phyloP scores from a whole-genome alignment of 139 green algal species.

The Chlorella sp. region DNA sequence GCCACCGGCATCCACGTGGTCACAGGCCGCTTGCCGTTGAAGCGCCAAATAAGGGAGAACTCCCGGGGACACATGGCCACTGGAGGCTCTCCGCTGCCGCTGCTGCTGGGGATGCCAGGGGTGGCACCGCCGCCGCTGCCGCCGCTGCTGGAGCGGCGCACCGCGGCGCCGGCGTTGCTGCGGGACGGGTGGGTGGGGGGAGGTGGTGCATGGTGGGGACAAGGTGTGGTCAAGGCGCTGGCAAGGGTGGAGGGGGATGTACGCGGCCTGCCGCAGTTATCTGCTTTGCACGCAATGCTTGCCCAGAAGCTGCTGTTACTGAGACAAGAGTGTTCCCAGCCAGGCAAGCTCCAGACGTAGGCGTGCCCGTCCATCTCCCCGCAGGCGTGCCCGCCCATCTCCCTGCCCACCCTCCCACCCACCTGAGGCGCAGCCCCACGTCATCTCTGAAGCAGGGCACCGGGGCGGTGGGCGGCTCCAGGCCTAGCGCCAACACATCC shows the following conservation, averaged over 20 bases:
- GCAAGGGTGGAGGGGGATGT: no score
- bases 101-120: neutral
- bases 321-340: no score
- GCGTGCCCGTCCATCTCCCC: neutral
- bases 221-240: no score
- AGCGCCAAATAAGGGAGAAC: constrained; percentile 81
- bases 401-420: neutral
- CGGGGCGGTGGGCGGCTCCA: constrained; percentile 68
- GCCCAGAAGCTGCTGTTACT: no score
- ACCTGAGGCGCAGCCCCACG: constrained; percentile 29
- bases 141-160: no score
- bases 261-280: no score
- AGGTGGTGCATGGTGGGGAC: neutral
- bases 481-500: constrained; percentile 72
- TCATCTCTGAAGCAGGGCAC: constrained; percentile 75
- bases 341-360: no score
- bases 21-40: constrained; percentile 60
- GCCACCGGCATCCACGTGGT: constrained; percentile 85
- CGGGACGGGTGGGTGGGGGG: neutral
- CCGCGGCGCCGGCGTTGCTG: neutral
- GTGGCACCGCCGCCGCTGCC: constrained; percentile 34
- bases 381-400: neutral
- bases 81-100: neutral
- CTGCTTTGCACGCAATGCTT: no score
- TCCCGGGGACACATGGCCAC: constrained; percentile 50